Conservation (phyloP, 257 asterid species). For the Apocynum venetum region DNA sequence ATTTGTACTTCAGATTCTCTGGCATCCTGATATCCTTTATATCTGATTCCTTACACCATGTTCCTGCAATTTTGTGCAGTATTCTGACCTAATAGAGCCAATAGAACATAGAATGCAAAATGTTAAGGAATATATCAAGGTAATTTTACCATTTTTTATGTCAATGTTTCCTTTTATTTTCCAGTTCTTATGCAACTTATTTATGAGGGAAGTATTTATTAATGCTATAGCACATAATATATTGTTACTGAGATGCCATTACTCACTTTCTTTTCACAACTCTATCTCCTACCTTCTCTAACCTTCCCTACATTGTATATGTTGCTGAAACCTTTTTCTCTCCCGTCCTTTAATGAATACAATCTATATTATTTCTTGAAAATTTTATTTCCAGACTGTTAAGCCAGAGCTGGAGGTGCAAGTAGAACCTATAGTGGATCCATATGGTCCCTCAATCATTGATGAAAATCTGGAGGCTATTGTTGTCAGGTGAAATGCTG, state of each 20-base stretch:
- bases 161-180: not conserved
- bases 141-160: slow-evolving; percentile 14
- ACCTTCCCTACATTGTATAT: not conserved
- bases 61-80: slow-evolving; percentile 45
- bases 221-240: not conserved
- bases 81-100: slow-evolving; percentile 62
- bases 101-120: slow-evolving; percentile 60
- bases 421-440: slow-evolving; percentile 75
- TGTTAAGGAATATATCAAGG: slow-evolving; percentile 78
- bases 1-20: not conserved
- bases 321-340: slow-evolving; percentile 6
- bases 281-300: not conserved
- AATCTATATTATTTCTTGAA: slow-evolving; percentile 13
- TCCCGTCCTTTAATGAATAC: slow-evolving; percentile 16
- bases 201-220: not conserved
- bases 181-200: not conserved
- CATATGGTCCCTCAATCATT: slow-evolving; percentile 80
- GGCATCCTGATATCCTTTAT: not conserved
- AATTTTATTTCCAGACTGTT: slow-evolving; percentile 49
- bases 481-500: slow-evolving; percentile 58
- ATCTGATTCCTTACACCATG: slow-evolving; percentile 10
- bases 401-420: slow-evolving; percentile 75
- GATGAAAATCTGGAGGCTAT: slow-evolving; percentile 88
- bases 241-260: not conserved
- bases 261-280: not conserved